Percentiles rank a stretch among this genome's conserved stretches.
phyloP scores from a whole-genome alignment of 805 yeast genomes.

The Torulaspora maleeae region DNA sequence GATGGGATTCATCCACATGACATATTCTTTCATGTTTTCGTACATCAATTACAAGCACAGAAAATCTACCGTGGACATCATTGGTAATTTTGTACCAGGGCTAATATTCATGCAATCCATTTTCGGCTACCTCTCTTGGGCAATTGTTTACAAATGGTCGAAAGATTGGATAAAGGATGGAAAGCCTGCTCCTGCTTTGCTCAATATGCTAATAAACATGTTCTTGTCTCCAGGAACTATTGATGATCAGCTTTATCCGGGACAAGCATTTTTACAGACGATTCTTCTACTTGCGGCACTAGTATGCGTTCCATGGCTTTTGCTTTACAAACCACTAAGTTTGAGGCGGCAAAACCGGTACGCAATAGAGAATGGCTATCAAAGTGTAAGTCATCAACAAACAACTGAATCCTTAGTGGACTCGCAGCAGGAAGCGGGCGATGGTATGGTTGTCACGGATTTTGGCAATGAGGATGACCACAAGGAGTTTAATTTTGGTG shows the following conservation, averaged over 20 bases:
- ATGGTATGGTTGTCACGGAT: slow-evolving; percentile 43
- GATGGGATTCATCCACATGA: slow-evolving; percentile 94
- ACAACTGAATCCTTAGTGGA: slow-evolving; percentile 32
- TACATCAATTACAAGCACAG: slow-evolving; percentile 71
- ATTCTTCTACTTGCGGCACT: slow-evolving; percentile 70
- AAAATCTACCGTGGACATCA: slow-evolving; percentile 68
- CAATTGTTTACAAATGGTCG: slow-evolving; percentile 90
- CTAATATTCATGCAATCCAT: slow-evolving; percentile 92
- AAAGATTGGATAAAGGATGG: slow-evolving; percentile 81
- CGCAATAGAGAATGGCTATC: slow-evolving; percentile 41
- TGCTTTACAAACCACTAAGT: slow-evolving; percentile 77
- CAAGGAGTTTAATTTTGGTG: slow-evolving; percentile 74
- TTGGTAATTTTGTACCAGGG: slow-evolving; percentile 94
- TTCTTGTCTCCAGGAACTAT: slow-evolving; percentile 88
- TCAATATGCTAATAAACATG: slow-evolving; percentile 95
- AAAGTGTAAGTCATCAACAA: slow-evolving; percentile 37
- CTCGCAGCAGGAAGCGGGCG: slow-evolving; percentile 47
- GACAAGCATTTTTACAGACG: slow-evolving; percentile 75
- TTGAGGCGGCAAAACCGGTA: slow-evolving; percentile 50
- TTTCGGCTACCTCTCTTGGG: slow-evolving; percentile 83
- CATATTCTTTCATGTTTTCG: slow-evolving; percentile 81
- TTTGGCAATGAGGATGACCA: slow-evolving; percentile 41
- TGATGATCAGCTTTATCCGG: slow-evolving; percentile 72
- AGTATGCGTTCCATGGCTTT: slow-evolving; percentile 87
- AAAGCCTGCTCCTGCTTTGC: slow-evolving; percentile 82